Conservation (phyloP, 352 stramenopile genomes). For the Phytophthora macrochlamydospora region DNA sequence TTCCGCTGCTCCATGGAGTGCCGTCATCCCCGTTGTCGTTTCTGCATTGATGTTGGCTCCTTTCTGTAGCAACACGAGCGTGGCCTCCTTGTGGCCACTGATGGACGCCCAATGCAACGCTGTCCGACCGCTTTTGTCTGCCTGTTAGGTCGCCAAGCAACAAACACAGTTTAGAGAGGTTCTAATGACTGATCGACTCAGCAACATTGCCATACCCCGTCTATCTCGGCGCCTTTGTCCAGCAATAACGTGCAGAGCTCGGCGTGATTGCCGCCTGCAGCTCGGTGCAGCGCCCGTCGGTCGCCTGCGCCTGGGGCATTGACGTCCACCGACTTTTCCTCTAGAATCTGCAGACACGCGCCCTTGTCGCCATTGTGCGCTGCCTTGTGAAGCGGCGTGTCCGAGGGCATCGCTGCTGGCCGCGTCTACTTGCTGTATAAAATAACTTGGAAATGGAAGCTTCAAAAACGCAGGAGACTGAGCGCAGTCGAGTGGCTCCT, state of each 20-base stretch:
- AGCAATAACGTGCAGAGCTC: conserved; percentile 88
- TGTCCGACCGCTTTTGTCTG: conserved; percentile 93
- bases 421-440: conserved; percentile 6
- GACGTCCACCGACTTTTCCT: conserved; percentile 89
- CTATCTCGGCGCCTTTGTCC: conserved; percentile 86
- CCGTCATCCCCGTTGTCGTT: conserved; percentile 91
- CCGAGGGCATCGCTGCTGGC: conserved; percentile 72
- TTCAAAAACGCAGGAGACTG: conserved; percentile 2
- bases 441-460: no score
- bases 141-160: conserved; percentile 42
- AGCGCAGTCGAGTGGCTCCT: background rate
- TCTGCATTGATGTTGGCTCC: conserved; percentile 89
- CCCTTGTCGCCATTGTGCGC: conserved; percentile 91
- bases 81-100: conserved; percentile 92
- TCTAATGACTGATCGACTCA: no score
- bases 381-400: conserved; percentile 91
- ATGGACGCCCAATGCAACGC: conserved; percentile 93
- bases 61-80: conserved; percentile 83
- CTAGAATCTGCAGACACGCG: conserved; percentile 84
- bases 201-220: conserved; percentile 56
- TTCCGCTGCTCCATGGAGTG: conserved; percentile 89
- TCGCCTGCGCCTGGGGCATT: conserved; percentile 88
- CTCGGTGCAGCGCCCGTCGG: conserved; percentile 86
- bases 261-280: conserved; percentile 88
- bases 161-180: conserved; percentile 13